Conservation (phyloP, 495 filamentous ascomycete genomes). For the Pseudoneurospora amorphoporcata region DNA sequence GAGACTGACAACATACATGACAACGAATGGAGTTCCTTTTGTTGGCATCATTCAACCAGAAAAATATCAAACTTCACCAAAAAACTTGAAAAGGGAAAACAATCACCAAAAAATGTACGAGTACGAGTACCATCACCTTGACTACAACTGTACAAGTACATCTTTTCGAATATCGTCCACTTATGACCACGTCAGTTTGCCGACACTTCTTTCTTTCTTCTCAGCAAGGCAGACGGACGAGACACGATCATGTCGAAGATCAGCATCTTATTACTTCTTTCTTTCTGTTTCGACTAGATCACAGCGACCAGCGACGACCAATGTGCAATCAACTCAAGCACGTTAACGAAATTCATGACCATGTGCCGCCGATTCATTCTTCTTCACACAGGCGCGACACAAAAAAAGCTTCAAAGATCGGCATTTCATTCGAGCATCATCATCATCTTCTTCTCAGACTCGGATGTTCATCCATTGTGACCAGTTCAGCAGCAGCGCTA, state of each 20-base stretch:
- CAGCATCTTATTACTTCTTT: neutral
- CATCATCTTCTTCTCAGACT: neutral
- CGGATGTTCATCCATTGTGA: neutral
- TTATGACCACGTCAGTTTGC: neutral
- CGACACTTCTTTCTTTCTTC: neutral
- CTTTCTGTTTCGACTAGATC: neutral
- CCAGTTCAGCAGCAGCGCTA: neutral
- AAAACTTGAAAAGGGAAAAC: neutral
- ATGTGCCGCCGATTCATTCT: neutral
- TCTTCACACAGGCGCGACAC: neutral
- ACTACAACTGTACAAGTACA: neutral
- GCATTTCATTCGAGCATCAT: neutral
- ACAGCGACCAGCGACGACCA: neutral
- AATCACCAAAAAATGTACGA: neutral
- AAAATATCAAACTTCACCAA: neutral
- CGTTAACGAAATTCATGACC: neutral
- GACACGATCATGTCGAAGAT: neutral
- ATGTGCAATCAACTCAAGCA: neutral
- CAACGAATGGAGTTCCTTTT: neutral
- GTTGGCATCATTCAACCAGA: neutral
- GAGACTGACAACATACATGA: neutral
- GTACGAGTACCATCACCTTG: neutral
- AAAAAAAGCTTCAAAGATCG: neutral
- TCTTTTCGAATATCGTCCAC: neutral
- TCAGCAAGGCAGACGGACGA: neutral